These are phyloP conservation scores for Ulvella scutata DNA, from an alignment of 139 green algal species.

Conservation along the genomic window DNA sequence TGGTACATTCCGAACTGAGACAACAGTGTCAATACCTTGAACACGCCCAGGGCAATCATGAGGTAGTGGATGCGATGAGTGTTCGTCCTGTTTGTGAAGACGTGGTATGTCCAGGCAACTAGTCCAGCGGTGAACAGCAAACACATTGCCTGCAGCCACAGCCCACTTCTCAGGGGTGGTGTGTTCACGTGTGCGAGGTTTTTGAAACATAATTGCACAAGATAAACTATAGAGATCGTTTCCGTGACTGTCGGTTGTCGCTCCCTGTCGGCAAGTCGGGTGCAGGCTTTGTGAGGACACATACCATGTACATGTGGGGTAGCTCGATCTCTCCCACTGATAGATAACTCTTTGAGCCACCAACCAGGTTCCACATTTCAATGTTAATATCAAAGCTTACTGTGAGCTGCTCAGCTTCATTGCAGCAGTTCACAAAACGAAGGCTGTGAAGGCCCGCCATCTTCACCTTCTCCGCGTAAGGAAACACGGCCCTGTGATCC, in stretches of 20 bases:
- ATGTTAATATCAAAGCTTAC: slow-evolving; percentile 55
- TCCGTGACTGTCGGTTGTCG: background rate
- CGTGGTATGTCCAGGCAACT: slow-evolving; percentile 37
- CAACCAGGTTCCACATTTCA: slow-evolving; percentile 58
- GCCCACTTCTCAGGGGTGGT: background rate
- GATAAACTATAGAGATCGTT: background rate
- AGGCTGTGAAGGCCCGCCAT: slow-evolving; percentile 30
- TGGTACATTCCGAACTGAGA: slow-evolving; percentile 57
- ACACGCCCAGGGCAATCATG: slow-evolving; percentile 71
- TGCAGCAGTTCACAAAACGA: slow-evolving; percentile 79
- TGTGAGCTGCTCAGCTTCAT: slow-evolving; percentile 18
- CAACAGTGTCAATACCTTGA: slow-evolving; percentile 79
- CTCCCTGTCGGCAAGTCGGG: background rate
- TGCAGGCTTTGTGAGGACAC: slow-evolving; percentile 3
- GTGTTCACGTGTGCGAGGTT: background rate
- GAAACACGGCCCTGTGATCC: too few species aligned
- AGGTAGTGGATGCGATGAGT: slow-evolving; percentile 80
- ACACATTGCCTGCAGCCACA: slow-evolving; percentile 57
- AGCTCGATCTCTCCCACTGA: slow-evolving; percentile 75
- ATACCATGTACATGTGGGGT: slow-evolving; percentile 71
- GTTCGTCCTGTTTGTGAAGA: slow-evolving; percentile 25
- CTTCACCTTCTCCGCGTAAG: too few species aligned
- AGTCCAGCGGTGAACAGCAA: slow-evolving; percentile 40
- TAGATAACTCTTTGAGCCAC: slow-evolving; percentile 66
- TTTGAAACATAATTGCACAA: background rate